phyloP scores from a whole-genome alignment of 116 monocot genomes.

The Posidonia oceanica region DNA sequence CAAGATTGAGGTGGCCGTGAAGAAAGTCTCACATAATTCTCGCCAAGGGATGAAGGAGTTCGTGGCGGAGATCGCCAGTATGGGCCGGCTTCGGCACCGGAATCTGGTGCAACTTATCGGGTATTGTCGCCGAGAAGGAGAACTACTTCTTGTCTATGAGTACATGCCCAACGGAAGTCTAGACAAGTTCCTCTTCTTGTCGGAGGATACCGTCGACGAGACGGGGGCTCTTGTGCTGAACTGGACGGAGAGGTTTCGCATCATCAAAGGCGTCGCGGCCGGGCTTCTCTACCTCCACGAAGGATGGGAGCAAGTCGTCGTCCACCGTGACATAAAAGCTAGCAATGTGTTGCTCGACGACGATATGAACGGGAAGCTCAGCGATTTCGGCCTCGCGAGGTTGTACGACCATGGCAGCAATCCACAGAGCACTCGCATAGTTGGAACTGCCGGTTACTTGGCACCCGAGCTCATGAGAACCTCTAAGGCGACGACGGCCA shows the following conservation, averaged over 20 bases:
- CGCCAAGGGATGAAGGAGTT: too few relatives aligned
- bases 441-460: conserved; percentile 16
- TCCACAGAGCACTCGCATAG: background rate
- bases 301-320: too few relatives aligned
- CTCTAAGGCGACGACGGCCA: conserved; percentile 15
- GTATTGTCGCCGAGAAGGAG: conserved; percentile 16
- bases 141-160: conserved; percentile 52
- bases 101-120: conserved; percentile 66
- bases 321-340: too few relatives aligned
- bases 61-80: too few relatives aligned
- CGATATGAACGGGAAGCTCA: too few relatives aligned
- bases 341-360: too few relatives aligned
- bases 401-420: too few relatives aligned
- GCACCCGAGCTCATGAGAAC: conserved; percentile 19
- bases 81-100: too few relatives aligned
- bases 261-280: conserved; percentile 13
- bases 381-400: too few relatives aligned
- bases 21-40: too few relatives aligned
- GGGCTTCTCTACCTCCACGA: background rate
- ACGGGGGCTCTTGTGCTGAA: background rate
- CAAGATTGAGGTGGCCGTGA: too few relatives aligned
- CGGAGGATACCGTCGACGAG: too few relatives aligned
- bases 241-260: conserved; percentile 10
- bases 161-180: conserved; percentile 72
- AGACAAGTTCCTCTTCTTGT: conserved; percentile 32